Evolutionary conservation across 192 early-diverging fungal genomes (phyloP).

Genomic region (Helicostylum pulchrum): DNA sequence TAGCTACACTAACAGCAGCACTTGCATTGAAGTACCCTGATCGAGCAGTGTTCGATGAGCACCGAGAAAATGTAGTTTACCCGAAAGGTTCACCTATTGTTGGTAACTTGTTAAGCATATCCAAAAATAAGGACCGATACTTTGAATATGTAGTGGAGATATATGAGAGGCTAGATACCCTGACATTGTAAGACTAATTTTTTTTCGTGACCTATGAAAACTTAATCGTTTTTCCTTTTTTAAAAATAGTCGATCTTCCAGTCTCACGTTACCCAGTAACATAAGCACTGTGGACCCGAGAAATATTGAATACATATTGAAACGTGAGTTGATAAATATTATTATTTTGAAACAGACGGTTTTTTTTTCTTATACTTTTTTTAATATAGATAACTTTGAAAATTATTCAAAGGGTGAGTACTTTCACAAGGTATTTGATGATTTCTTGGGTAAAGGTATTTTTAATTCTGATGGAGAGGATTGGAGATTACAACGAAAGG

Average conservation of each 20-base stretch:
- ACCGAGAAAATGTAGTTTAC: neutral
- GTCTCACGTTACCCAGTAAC: conserved; percentile 16
- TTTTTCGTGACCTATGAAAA: no score
- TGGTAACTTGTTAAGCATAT: conserved; percentile 14
- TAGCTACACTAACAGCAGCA: no score
- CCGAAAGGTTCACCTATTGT: conserved; percentile 16
- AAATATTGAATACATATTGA: conserved; percentile 35
- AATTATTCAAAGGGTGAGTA: conserved; percentile 35
- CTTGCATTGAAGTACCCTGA: conserved; percentile 21
- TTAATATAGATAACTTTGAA: conserved; percentile 26
- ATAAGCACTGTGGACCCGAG: conserved; percentile 25
- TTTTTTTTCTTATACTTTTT: neutral
- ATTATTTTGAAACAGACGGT: neutral
- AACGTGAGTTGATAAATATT: conserved; percentile 15
- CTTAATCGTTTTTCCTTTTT: no score
- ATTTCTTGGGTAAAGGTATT: conserved; percentile 63
- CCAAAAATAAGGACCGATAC: neutral
- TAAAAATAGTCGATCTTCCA: neutral
- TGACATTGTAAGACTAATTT: neutral
- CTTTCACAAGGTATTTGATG: conserved; percentile 41
- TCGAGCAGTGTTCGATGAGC: conserved; percentile 15
- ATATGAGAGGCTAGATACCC: conserved; percentile 4
- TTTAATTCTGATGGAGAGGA: conserved; percentile 65
- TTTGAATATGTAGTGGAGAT: conserved; percentile 4
- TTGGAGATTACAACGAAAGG: conserved; percentile 60